Conservation (phyloP, 1,139 yeast genomes). For the Taphrina communis region DNA sequence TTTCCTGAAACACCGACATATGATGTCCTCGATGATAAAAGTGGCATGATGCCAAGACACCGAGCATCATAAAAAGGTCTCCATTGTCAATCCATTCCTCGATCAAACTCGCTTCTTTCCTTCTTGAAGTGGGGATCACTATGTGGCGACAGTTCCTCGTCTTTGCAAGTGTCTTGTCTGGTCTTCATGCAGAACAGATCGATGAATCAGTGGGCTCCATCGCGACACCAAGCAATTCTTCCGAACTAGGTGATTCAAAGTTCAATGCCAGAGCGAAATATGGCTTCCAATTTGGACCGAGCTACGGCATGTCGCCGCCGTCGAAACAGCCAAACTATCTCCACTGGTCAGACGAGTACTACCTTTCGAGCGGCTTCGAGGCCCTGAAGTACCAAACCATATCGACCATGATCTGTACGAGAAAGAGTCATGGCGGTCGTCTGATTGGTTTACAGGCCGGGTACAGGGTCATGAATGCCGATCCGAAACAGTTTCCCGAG, state of each 20-base stretch:
- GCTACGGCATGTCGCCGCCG: background rate
- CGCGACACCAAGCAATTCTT: background rate
- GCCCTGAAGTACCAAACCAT: background rate
- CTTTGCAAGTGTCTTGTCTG: background rate
- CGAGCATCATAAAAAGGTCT: too few relatives aligned
- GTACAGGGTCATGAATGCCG: background rate
- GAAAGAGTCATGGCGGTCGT: conserved; percentile 1
- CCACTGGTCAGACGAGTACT: background rate
- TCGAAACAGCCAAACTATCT: background rate
- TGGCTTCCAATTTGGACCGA: background rate
- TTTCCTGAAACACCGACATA: background rate
- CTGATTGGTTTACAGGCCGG: conserved; percentile 10
- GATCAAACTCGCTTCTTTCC: background rate
- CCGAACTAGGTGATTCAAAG: too few relatives aligned
- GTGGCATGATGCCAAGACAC: too few relatives aligned
- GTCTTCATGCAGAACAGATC: background rate
- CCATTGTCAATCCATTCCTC: too few relatives aligned
- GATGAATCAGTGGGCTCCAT: background rate
- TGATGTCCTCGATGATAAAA: background rate
- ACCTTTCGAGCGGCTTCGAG: background rate
- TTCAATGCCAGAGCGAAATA: background rate
- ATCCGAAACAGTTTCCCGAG: background rate
- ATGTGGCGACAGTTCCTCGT: background rate
- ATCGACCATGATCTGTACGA: background rate
- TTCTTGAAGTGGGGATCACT: background rate